Conservation (phyloP, 2,329 filamentous ascomycete species). For the Neonectria coccinea region DNA sequence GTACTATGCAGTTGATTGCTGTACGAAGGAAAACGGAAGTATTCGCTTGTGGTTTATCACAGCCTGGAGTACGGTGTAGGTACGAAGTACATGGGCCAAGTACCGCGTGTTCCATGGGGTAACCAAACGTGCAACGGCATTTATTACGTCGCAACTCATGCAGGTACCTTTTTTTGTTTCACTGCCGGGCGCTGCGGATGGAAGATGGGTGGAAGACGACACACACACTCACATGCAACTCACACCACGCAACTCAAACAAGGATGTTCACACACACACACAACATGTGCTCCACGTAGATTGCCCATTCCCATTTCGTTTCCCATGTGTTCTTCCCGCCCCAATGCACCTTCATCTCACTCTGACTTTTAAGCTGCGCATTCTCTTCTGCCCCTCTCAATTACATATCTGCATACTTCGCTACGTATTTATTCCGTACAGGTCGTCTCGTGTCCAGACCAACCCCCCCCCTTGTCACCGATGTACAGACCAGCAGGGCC, state of each 20-base stretch:
- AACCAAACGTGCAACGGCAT: slow-evolving; percentile 21
- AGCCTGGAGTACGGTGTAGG: too few relatives aligned
- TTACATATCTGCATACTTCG: slow-evolving; percentile 8
- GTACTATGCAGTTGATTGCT: too few relatives aligned
- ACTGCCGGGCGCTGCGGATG: slow-evolving; percentile 17
- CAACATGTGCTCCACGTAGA: slow-evolving; percentile 20
- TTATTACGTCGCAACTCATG: slow-evolving; percentile 28
- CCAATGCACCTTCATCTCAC: slow-evolving; percentile 2
- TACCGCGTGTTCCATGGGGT: slow-evolving; percentile 7
- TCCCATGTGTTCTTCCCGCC: neutral
- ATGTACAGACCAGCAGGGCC: slow-evolving; percentile 1
- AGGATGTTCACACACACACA: neutral
- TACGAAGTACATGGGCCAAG: neutral
- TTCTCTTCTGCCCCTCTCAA: slow-evolving; percentile 13
- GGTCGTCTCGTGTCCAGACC: slow-evolving; percentile 9
- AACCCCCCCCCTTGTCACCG: slow-evolving; percentile 5
- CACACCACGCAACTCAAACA: neutral
- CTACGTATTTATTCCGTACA: neutral
- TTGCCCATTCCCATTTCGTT: slow-evolving; percentile 6
- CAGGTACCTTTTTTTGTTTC: slow-evolving; percentile 26
- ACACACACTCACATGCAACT: neutral
- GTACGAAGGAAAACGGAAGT: too few relatives aligned
- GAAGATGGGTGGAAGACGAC: slow-evolving; percentile 13
- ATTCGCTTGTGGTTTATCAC: neutral
- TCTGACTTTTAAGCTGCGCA: slow-evolving; percentile 9